These are phyloP conservation scores for Trichoderma sp. DNA, from an alignment of 2,329 filamentous ascomycete genomes.

Conservation along the genomic window DNA sequence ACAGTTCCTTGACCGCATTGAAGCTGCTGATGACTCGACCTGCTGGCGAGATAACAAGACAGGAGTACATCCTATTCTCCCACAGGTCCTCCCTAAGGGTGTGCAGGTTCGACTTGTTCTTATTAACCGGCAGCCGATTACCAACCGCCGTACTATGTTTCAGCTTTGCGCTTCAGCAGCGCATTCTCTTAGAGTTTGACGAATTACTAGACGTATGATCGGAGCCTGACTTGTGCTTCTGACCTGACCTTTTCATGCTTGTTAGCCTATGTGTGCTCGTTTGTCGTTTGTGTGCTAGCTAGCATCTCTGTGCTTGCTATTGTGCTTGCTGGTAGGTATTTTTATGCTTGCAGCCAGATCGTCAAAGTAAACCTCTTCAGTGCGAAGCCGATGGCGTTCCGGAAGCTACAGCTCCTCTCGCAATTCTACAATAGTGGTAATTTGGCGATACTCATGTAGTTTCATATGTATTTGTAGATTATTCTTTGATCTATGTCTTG, in stretches of 20 bases:
- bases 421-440: neutral
- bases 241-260: neutral
- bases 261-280: no score
- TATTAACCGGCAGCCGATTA: neutral
- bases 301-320: neutral
- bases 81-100: constrained; percentile 17
- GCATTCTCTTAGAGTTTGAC: neutral
- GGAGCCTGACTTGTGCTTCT: neutral
- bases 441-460: neutral
- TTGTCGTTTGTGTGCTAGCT: no score
- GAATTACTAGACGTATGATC: neutral
- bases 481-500: neutral
- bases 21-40: constrained; percentile 19
- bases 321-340: neutral
- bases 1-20: constrained; percentile 12
- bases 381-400: neutral
- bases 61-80: constrained; percentile 24
- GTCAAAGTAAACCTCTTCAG: neutral
- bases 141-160: neutral
- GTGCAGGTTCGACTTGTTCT: constrained; percentile 15
- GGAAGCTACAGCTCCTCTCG: neutral
- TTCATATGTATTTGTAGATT: neutral
- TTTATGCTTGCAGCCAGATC: neutral
- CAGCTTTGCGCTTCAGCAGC: neutral
- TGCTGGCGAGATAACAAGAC: constrained; percentile 21